These are phyloP conservation scores for Trichoderma virens DNA, from an alignment of 495 filamentous ascomycete species.

Conservation along the genomic window DNA sequence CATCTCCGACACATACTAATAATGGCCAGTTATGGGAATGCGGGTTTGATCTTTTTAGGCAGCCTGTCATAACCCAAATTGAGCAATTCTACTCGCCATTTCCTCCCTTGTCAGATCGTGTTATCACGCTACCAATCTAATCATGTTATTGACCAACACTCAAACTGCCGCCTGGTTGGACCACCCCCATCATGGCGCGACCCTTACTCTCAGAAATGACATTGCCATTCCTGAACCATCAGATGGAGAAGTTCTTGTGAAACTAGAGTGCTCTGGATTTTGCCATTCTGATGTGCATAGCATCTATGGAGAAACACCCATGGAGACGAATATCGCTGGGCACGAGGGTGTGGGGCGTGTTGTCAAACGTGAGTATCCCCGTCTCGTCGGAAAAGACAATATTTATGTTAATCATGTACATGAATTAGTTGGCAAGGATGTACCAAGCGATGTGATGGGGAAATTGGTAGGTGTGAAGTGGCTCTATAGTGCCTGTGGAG, in stretches of 20 bases:
- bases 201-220: not conserved
- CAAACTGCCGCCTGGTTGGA: not conserved
- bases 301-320: not conserved
- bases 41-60: no score
- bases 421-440: not conserved
- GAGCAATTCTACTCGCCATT: not conserved
- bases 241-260: not conserved
- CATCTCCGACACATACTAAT: not conserved
- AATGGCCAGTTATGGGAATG: no score
- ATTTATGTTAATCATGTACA: no score
- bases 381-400: no score
- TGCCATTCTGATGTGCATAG: not conserved
- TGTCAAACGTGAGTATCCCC: not conserved
- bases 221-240: not conserved
- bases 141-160: not conserved
- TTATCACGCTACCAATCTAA: not conserved
- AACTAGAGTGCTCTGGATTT: not conserved
- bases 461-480: not conserved
- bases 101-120: not conserved
- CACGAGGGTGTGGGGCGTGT: not conserved
- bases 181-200: not conserved
- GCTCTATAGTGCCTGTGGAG: not conserved
- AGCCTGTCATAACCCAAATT: no score
- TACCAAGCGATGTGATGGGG: not conserved
- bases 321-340: not conserved